These are phyloP conservation scores for Phialocephala subalpina DNA, from an alignment of 2,329 filamentous ascomycete species.

Conservation along the genomic window DNA sequence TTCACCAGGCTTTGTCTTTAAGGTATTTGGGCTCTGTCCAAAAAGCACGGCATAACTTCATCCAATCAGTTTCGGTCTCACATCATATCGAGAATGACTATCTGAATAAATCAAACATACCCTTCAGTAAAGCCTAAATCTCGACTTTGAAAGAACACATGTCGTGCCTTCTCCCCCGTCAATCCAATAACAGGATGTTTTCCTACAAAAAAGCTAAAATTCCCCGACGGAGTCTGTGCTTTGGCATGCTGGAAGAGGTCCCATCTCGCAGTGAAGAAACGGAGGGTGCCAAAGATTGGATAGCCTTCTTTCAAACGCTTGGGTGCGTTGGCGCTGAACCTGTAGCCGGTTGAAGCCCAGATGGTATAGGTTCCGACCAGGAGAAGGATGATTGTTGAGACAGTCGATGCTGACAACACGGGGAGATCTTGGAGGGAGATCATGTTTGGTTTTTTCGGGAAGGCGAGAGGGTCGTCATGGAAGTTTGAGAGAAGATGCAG, in stretches of 20 bases:
- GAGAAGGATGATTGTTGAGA: neutral
- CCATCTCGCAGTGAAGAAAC: slow-evolving; percentile 56
- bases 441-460: neutral
- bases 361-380: neutral
- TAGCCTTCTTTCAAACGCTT: slow-evolving; percentile 37
- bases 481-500: neutral
- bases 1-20: neutral
- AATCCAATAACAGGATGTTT: slow-evolving; percentile 53
- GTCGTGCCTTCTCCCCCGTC: slow-evolving; percentile 51
- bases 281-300: slow-evolving; percentile 53
- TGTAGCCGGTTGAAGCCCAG: neutral
- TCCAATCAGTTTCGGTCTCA: slow-evolving; percentile 15
- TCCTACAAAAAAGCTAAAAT: slow-evolving; percentile 59
- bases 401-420: neutral
- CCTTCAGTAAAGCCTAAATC: slow-evolving; percentile 54
- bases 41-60: slow-evolving; percentile 24
- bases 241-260: slow-evolving; percentile 51
- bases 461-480: neutral
- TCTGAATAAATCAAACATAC: too few relatives aligned
- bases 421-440: slow-evolving; percentile 1
- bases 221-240: slow-evolving; percentile 47
- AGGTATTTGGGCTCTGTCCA: slow-evolving; percentile 10
- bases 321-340: slow-evolving; percentile 34
- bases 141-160: slow-evolving; percentile 54
- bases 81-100: neutral